Conservation (phyloP, 148 eudicot species). For the Agrostemma githago region DNA sequence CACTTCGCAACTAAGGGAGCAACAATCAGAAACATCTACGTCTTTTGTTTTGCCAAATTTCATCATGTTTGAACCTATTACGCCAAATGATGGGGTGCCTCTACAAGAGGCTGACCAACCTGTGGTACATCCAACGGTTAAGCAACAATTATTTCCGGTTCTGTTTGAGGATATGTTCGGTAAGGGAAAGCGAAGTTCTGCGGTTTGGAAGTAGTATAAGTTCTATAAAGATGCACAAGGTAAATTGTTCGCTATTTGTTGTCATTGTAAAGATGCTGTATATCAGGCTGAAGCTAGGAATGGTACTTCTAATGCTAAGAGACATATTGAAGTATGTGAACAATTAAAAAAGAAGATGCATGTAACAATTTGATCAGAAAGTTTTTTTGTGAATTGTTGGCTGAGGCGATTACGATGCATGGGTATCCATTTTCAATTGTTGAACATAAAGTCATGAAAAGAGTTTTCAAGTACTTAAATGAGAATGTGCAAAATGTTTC, state of each 20-base stretch:
- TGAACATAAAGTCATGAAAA: neutral
- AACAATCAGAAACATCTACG: neutral
- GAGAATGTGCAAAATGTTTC: neutral
- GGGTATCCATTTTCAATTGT: neutral
- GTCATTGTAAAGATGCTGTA: neutral
- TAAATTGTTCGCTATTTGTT: neutral
- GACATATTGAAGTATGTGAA: neutral
- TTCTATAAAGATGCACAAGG: conserved; percentile 3
- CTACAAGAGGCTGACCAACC: neutral
- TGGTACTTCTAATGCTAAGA: neutral
- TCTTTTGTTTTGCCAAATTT: neutral
- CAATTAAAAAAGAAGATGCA: neutral
- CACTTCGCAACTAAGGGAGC: neutral
- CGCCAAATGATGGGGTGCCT: neutral
- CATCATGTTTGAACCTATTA: neutral
- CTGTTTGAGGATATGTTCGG: neutral
- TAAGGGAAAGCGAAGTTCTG: neutral
- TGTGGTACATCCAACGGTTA: neutral
- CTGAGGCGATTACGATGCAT: neutral
- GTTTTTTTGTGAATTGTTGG: conserved; percentile 1
- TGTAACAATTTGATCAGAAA: neutral
- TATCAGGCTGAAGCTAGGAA: neutral
- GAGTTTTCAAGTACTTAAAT: neutral
- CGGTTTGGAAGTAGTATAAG: neutral
- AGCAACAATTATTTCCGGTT: neutral